These are phyloP conservation scores for Clonostachys rhizophaga DNA, from an alignment of 2,329 filamentous ascomycete genomes.

Conservation along the genomic window DNA sequence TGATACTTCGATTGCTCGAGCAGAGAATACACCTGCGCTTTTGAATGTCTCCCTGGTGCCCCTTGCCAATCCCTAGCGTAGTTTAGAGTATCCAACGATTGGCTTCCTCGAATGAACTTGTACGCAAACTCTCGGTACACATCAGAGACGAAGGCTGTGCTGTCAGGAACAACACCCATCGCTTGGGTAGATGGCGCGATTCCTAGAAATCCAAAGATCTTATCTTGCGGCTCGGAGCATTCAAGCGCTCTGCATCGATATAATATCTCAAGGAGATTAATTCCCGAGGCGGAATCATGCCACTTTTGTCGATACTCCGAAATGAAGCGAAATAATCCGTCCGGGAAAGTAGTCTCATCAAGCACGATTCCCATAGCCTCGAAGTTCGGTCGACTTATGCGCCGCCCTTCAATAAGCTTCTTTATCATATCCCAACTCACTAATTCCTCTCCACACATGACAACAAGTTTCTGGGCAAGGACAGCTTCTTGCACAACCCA, in stretches of 20 bases:
- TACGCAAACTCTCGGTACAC: background rate
- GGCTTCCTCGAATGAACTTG: background rate
- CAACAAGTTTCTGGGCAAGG: background rate
- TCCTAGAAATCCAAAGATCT: background rate
- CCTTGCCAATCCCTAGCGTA: background rate
- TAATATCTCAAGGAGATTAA: background rate
- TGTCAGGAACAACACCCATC: background rate
- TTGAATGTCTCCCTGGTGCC: background rate
- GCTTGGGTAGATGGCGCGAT: background rate
- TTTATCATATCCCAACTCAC: background rate
- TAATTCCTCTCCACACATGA: background rate
- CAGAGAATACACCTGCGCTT: background rate
- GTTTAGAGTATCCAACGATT: background rate
- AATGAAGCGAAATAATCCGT: background rate
- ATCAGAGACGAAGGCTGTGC: background rate
- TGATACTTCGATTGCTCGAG: background rate
- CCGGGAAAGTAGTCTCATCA: background rate
- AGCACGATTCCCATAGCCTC: background rate
- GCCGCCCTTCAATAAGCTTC: background rate
- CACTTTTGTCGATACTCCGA: background rate
- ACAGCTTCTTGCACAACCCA: background rate
- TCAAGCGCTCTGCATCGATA: background rate
- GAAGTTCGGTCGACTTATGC: background rate
- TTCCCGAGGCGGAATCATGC: background rate
- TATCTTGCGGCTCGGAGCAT: background rate